Evolutionary conservation across 768 basidiomycete genomes (phyloP).

Genomic region (Suillus subaureus): DNA sequence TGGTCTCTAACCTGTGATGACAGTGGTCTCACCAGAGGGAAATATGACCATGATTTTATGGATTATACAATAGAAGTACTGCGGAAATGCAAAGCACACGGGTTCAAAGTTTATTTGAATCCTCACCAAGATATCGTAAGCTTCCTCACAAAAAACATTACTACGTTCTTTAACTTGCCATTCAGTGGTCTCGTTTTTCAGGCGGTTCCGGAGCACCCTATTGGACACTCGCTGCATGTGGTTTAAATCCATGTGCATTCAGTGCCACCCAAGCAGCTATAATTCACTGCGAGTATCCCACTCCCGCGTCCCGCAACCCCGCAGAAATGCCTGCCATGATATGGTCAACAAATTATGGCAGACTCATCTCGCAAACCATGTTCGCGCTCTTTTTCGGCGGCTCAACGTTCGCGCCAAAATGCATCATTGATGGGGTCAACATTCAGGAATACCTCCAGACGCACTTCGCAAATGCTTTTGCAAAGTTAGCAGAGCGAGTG

Average conservation of each 20-base stretch:
- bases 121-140: constrained; percentile 95
- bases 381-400: constrained; percentile 97
- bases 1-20: constrained; percentile 5
- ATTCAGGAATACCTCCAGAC: constrained; percentile 87
- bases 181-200: constrained; percentile 92
- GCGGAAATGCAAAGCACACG: constrained; percentile 89
- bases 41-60: constrained; percentile 90
- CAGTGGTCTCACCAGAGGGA: constrained; percentile 53
- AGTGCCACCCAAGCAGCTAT: constrained; percentile 85
- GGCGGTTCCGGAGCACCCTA: constrained; percentile 94
- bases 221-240: constrained; percentile 91
- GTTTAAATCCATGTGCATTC: constrained; percentile 83
- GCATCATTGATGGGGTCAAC: constrained; percentile 86
- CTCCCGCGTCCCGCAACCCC: constrained; percentile 59
- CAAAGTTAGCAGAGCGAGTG: constrained; percentile 74
- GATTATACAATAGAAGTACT: constrained; percentile 88
- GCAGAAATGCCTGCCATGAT: constrained; percentile 87
- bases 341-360: constrained; percentile 96
- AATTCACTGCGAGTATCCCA: constrained; percentile 87
- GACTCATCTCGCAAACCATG: constrained; percentile 82
- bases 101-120: constrained; percentile 91
- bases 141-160: background rate
- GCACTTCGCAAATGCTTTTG: constrained; percentile 78
- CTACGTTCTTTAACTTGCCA: background rate
- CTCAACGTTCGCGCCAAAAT: constrained; percentile 85